Conservation (phyloP, 768 basidiomycete species). For the Lactarius indigo region DNA sequence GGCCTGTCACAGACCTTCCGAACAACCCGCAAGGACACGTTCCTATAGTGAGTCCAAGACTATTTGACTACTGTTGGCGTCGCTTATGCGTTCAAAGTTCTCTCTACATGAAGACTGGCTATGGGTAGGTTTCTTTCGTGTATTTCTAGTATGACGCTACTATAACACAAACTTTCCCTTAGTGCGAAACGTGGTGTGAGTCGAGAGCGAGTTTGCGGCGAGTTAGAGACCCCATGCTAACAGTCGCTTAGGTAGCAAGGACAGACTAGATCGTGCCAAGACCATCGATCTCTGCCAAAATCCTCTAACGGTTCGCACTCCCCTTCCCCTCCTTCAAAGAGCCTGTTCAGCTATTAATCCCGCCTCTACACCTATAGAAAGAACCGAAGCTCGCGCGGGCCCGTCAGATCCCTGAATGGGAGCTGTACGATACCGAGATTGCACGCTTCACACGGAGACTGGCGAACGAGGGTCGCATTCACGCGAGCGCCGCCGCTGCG, state of each 20-base stretch:
- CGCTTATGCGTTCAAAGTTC: constrained; percentile 44
- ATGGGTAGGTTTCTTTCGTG: constrained; percentile 59
- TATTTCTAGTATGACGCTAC: not conserved
- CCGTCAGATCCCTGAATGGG: constrained; percentile 96
- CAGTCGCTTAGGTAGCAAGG: constrained; percentile 61
- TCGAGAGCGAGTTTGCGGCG: constrained; percentile 15
- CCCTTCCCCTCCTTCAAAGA: not conserved
- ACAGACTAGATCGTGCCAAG: constrained; percentile 72
- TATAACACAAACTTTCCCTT: not conserved
- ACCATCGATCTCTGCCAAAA: constrained; percentile 97
- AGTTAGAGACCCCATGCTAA: constrained; percentile 2
- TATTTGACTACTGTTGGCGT: constrained; percentile 1
- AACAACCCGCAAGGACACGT: constrained; percentile 92
- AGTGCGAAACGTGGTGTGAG: constrained; percentile 99
- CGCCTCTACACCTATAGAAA: constrained; percentile 53
- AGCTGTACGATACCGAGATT: constrained; percentile 88
- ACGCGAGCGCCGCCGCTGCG: constrained; percentile 60
- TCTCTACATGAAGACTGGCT: constrained; percentile 92
- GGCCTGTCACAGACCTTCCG: constrained; percentile 65
- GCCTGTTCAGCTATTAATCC: not conserved
- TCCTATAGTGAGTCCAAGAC: constrained; percentile 63
- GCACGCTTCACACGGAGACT: constrained; percentile 70
- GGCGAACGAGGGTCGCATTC: constrained; percentile 64
- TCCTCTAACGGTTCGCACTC: constrained; percentile 72
- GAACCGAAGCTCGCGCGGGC: constrained; percentile 94